These are phyloP conservation scores for Aureobasidium mangrovei DNA, from an alignment of 2,329 filamentous ascomycete species.

Conservation along the genomic window DNA sequence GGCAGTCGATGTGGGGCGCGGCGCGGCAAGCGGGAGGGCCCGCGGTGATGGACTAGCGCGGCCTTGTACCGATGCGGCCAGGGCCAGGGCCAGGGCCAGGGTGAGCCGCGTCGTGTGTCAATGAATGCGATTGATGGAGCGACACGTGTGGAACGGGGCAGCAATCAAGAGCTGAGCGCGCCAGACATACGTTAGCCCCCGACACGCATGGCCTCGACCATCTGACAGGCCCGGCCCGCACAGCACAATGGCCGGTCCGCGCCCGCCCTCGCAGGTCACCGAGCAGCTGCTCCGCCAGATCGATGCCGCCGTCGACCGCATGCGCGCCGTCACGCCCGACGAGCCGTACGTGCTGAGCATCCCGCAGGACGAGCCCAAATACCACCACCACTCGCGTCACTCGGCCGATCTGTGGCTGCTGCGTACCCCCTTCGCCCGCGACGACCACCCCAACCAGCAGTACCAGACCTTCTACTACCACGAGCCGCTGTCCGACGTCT, in stretches of 20 bases:
- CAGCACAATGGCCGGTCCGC: slow-evolving; percentile 5
- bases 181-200: no score
- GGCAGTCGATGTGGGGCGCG: not conserved
- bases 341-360: slow-evolving; percentile 41
- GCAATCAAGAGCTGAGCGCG: no score
- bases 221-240: not conserved
- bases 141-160: no score
- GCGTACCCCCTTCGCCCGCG: slow-evolving; percentile 44
- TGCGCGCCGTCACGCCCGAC: slow-evolving; percentile 33
- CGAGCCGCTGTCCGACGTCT: slow-evolving; percentile 35
- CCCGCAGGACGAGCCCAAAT: slow-evolving; percentile 36
- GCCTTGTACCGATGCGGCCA: not conserved
- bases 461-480: slow-evolving; percentile 55
- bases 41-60: not conserved
- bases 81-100: not conserved
- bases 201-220: no score
- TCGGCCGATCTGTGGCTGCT: slow-evolving; percentile 34
- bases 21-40: not conserved
- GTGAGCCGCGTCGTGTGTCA: not conserved
- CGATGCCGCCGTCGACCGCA: slow-evolving; percentile 35
- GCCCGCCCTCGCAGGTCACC: not conserved
- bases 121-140: not conserved
- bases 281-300: slow-evolving; percentile 18
- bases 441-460: slow-evolving; percentile 49
- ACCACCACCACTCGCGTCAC: slow-evolving; percentile 34